A percentile compares a stretch with the other conserved stretches of the same genome.
Evolutionary conservation across 768 basidiomycete genomes (phyloP).

Genomic region (Pulveroboletus sp.): DNA sequence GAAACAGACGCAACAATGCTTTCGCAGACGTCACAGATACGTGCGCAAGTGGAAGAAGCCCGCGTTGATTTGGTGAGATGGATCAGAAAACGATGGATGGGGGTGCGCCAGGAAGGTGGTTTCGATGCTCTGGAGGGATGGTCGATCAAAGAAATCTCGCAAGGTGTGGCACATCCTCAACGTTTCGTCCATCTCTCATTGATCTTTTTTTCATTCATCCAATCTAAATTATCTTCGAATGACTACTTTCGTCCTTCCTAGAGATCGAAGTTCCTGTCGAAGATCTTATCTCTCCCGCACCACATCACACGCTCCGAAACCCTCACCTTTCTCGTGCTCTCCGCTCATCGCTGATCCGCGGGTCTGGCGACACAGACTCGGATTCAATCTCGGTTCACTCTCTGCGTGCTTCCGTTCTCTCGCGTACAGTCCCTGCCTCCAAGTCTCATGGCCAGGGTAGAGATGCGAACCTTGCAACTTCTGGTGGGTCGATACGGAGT

Average conservation of each 20-base stretch:
- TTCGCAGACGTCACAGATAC: conserved; percentile 62
- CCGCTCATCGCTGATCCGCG: conserved; percentile 27
- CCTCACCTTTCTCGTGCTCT: conserved; percentile 25
- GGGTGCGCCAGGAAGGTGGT: conserved; percentile 68
- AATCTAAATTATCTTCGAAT: background rate
- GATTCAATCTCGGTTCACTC: conserved; percentile 45
- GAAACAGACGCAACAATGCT: conserved; percentile 60
- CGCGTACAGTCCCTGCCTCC: conserved; percentile 25
- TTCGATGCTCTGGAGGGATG: conserved; percentile 82
- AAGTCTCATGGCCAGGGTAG: conserved; percentile 21
- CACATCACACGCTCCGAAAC: conserved; percentile 24
- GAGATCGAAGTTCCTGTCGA: conserved; percentile 78
- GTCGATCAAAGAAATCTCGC: conserved; percentile 78
- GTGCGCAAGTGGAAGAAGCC: conserved; percentile 69
- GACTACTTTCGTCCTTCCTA: conserved; percentile 23
- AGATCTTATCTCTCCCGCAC: conserved; percentile 56
- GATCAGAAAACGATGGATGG: conserved; percentile 75
- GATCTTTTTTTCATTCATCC: too few relatives aligned
- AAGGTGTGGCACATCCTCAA: conserved; percentile 17
- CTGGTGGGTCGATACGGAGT: conserved; percentile 42
- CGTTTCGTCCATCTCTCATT: background rate
- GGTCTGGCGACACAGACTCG: conserved; percentile 30
- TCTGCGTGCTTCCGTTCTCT: conserved; percentile 41
- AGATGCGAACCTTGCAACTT: conserved; percentile 20
- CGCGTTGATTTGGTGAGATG: conserved; percentile 44